phyloP scores from a whole-genome alignment of 202 grass and related monocot species.

The Thinopyrum obtusiflorum region DNA sequence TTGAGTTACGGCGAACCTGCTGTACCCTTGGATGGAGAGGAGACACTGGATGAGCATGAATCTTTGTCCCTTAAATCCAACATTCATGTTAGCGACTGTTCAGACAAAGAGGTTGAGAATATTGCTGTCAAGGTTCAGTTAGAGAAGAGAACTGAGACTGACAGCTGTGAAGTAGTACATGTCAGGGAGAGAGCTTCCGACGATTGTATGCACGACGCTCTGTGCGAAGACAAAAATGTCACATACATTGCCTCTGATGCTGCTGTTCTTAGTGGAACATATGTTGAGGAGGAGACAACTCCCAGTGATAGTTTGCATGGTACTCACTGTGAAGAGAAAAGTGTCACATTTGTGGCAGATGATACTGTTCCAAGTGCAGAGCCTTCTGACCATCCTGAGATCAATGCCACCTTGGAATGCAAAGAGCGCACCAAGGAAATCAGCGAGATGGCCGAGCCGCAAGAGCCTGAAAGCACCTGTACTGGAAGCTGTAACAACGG shows the following conservation, averaged over 20 bases:
- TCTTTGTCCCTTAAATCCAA: background rate
- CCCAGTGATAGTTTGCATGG: background rate
- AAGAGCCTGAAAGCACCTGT: constrained; percentile 16
- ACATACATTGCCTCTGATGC: constrained; percentile 2
- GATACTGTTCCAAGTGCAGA: background rate
- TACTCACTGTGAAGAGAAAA: constrained; percentile 9
- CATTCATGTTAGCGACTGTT: constrained; percentile 1
- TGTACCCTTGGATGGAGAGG: background rate
- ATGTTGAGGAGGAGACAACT: background rate
- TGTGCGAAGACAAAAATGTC: constrained; percentile 6
- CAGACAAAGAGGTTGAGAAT: background rate
- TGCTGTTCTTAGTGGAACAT: background rate
- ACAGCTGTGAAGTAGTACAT: background rate
- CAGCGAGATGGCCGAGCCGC: constrained; percentile 5
- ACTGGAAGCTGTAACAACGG: background rate
- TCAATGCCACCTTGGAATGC: background rate
- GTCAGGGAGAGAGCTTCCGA: background rate
- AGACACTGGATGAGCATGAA: background rate
- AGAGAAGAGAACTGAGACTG: background rate
- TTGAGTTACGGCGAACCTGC: constrained; percentile 33
- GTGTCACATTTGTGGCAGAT: background rate
- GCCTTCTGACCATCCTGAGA: constrained; percentile 15
- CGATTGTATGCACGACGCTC: background rate
- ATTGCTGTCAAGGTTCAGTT: background rate
- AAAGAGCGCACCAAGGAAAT: constrained; percentile 1